These are phyloP conservation scores for Mycena sp. DNA, from an alignment of 1,284 basidiomycete genomes.

Conservation along the genomic window DNA sequence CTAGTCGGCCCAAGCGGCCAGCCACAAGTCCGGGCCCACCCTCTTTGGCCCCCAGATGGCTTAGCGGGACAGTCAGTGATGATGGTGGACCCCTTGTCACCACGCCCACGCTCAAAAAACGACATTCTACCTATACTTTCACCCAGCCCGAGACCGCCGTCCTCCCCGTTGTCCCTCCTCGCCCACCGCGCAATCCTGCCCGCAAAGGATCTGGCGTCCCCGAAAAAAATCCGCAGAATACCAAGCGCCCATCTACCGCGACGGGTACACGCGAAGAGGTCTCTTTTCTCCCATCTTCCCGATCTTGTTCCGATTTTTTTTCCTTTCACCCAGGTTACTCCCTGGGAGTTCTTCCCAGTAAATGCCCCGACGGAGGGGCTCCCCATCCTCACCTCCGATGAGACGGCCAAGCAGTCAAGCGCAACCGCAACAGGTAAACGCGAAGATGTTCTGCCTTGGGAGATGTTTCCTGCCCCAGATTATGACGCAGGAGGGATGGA, in stretches of 20 bases:
- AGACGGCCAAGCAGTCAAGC: slow-evolving; percentile 2
- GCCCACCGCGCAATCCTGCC: slow-evolving; percentile 29
- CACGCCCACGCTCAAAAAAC: slow-evolving; percentile 26
- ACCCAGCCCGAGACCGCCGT: slow-evolving; percentile 4
- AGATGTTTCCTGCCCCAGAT: slow-evolving; percentile 46
- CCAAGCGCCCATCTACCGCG: slow-evolving; percentile 41
- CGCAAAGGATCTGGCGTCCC: background rate
- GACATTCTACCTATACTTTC: slow-evolving; percentile 27
- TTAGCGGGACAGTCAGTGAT: background rate
- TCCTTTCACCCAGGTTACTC: slow-evolving; percentile 40
- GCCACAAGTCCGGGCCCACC: slow-evolving; percentile 20
- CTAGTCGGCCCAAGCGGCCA: background rate
- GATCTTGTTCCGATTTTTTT: slow-evolving; percentile 1
- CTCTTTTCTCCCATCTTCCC: slow-evolving; percentile 8
- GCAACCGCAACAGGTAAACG: slow-evolving; percentile 38
- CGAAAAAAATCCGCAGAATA: slow-evolving; percentile 29
- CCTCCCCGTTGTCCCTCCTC: slow-evolving; percentile 18
- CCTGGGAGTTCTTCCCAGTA: slow-evolving; percentile 46
- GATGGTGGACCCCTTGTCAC: background rate
- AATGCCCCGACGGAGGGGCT: slow-evolving; percentile 21
- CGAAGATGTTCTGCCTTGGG: slow-evolving; percentile 50
- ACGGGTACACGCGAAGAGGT: slow-evolving; percentile 42
- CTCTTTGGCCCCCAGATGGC: background rate
- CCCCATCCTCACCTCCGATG: background rate
- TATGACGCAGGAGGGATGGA: slow-evolving; percentile 39